phyloP scores from a whole-genome alignment of 2,329 filamentous ascomycete genomes.

The Tolypocladium endophyticum region DNA sequence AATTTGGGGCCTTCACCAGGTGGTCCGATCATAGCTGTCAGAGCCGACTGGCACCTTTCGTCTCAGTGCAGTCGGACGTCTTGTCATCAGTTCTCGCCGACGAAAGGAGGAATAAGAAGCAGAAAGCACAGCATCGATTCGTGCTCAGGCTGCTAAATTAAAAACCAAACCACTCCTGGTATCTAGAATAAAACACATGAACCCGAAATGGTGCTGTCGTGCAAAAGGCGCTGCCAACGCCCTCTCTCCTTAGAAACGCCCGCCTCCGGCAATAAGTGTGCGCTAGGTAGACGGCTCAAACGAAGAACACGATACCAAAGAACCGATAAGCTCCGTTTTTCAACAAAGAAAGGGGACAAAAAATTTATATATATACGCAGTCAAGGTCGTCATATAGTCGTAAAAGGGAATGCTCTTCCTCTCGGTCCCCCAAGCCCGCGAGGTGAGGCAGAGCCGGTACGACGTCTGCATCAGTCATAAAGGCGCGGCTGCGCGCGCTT shows the following conservation, averaged over 20 bases:
- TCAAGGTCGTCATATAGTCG: background rate
- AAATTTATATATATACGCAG: too few relatives aligned
- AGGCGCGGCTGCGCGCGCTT: slow-evolving; percentile 33
- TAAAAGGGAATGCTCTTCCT: background rate
- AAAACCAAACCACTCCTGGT: background rate
- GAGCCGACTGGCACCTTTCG: slow-evolving; percentile 39
- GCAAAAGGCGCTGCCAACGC: background rate
- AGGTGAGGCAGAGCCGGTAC: background rate
- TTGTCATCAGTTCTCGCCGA: background rate
- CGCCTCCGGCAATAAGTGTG: background rate
- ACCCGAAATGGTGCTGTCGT: background rate
- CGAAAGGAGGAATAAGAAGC: background rate
- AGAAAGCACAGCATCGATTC: background rate
- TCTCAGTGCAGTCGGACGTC: slow-evolving; percentile 35
- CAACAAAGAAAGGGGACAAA: too few relatives aligned
- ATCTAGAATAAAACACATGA: background rate
- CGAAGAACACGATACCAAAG: background rate
- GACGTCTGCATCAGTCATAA: background rate
- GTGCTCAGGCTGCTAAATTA: background rate
- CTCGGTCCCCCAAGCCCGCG: background rate
- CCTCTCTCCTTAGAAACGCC: background rate
- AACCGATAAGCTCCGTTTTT: background rate
- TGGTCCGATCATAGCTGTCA: slow-evolving; percentile 31
- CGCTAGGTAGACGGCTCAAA: background rate
- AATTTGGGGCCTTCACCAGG: slow-evolving; percentile 26